phyloP scores from a whole-genome alignment of 2,329 filamentous ascomycete species.

The Cercospora sp. region DNA sequence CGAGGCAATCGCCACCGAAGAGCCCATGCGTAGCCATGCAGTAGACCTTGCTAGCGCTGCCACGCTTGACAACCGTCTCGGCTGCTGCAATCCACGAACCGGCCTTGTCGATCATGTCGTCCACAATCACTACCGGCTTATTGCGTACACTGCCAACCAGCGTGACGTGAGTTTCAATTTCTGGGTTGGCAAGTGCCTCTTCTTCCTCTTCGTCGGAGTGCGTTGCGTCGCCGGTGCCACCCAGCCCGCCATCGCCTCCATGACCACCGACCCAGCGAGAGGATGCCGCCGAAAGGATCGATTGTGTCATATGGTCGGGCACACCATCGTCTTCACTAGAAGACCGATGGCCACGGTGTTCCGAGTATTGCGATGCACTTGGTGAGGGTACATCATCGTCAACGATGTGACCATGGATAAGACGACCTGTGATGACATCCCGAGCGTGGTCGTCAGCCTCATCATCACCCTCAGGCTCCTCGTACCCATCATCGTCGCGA shows the following conservation, averaged over 20 bases:
- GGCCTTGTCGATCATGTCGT: slow-evolving; percentile 98
- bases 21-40: slow-evolving; percentile 96
- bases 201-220: slow-evolving; percentile 89
- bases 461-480: slow-evolving; percentile 37
- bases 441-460: slow-evolving; percentile 61
- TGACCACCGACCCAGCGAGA: slow-evolving; percentile 54
- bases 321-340: slow-evolving; percentile 54
- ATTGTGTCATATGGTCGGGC: slow-evolving; percentile 85
- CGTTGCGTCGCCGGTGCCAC: slow-evolving; percentile 81
- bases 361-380: slow-evolving; percentile 63
- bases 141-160: slow-evolving; percentile 92
- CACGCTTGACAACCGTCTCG: slow-evolving; percentile 92
- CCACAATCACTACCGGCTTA: slow-evolving; percentile 87
- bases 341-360: slow-evolving; percentile 45
- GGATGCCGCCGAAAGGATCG: slow-evolving; percentile 76
- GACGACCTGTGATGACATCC: slow-evolving; percentile 86
- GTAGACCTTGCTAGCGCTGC: slow-evolving; percentile 88
- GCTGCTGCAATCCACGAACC: slow-evolving; percentile 96
- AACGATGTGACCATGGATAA: slow-evolving; percentile 93
- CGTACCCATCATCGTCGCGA: slow-evolving; percentile 37
- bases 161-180: slow-evolving; percentile 91
- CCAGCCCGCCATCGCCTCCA: slow-evolving; percentile 58
- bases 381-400: slow-evolving; percentile 80
- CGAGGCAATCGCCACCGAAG: slow-evolving; percentile 85
- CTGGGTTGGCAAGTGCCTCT: slow-evolving; percentile 75